Evolutionary conservation across 2,329 filamentous ascomycete species (phyloP), one percentile per base, ranked within the genome.

Genomic region (Aspergillus chevalieri): DNA sequence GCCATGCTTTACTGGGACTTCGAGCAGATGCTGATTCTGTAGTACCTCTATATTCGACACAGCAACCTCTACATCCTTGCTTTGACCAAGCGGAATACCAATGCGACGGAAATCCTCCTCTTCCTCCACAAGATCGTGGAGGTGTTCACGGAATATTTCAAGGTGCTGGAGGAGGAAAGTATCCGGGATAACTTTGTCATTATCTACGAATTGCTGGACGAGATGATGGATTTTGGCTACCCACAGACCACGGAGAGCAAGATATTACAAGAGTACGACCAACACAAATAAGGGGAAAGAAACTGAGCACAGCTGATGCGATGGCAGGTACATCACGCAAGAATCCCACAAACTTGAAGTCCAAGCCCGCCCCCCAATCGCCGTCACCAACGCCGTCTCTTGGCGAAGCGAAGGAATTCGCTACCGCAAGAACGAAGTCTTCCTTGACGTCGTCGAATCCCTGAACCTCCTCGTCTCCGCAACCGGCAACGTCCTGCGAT

Each of bases 191-290:
- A 98, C 77, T 98, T 98, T 68, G 93, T 98, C 70, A 85, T 98
- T 67, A 98, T 98, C 66, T 98, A 98, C 78, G 93, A 98, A 74
- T 75, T 98, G 53, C 82, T 98, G 55, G 93, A 98, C 67, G 93
- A 98, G 77, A 98, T 98, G 93, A 98, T 98, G 93, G 93, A 98
- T 74, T 98, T 98, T 78, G 93, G 93, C 56, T 96, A 98, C 70
- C 93, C 93, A 5, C 93, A 98, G 72, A 98, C 93, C 8, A 98
- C 93, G 58, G 93, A 98, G 72, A 89, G 84, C 70, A 98, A 98
- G 81, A 98, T 98, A 69, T 77, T 98, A 53, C 93, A 98, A 72
- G 93, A 98, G 77, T 83, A 74, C 61, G 71, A 49, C 30, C 22
- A 24, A 30, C 4, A 33, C 43, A 14, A 26, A 15, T 30, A 14